phyloP scores from a whole-genome alignment of 2,329 filamentous ascomycete species.

The Talaromyces sp. region DNA sequence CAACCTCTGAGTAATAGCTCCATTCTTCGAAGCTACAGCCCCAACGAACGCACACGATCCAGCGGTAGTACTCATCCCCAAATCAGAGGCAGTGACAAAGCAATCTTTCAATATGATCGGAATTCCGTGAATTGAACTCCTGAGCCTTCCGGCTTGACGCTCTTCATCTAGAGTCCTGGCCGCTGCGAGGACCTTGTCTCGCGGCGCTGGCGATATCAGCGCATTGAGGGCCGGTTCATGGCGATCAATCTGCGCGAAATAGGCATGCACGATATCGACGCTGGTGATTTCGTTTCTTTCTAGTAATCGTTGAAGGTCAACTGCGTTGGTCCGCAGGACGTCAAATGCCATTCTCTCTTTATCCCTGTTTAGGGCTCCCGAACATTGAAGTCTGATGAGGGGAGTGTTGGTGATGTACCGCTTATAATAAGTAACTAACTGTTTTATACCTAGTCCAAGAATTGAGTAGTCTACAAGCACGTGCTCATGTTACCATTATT shows the following conservation, averaged over 20 bases:
- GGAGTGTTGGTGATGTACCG: no score
- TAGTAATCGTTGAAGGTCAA: no score
- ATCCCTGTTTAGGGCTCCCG: no score
- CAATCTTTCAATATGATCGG: slow-evolving; percentile 18
- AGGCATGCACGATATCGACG: slow-evolving; percentile 5
- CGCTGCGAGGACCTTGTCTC: not conserved
- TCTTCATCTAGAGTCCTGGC: not conserved
- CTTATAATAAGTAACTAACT: no score
- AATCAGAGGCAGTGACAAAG: slow-evolving; percentile 15
- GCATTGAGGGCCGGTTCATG: slow-evolving; percentile 11
- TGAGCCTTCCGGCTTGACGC: not conserved
- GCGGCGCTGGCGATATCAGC: slow-evolving; percentile 8
- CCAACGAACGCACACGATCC: slow-evolving; percentile 16
- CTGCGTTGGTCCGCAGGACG: no score
- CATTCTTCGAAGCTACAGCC: slow-evolving; percentile 4
- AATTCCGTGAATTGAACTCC: slow-evolving; percentile 4
- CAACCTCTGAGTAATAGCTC: slow-evolving; percentile 13
- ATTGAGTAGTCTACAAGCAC: no score
- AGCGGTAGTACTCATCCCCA: slow-evolving; percentile 19
- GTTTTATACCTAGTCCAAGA: no score
- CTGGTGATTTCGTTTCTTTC: no score
- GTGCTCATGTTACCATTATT: no score
- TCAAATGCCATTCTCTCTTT: no score
- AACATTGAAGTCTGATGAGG: no score
- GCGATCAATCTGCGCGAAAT: slow-evolving; percentile 12